Percentiles rank a stretch among this genome's conserved stretches.
phyloP scores from a whole-genome alignment of 345 rosid genomes.

The Acer negundo region DNA sequence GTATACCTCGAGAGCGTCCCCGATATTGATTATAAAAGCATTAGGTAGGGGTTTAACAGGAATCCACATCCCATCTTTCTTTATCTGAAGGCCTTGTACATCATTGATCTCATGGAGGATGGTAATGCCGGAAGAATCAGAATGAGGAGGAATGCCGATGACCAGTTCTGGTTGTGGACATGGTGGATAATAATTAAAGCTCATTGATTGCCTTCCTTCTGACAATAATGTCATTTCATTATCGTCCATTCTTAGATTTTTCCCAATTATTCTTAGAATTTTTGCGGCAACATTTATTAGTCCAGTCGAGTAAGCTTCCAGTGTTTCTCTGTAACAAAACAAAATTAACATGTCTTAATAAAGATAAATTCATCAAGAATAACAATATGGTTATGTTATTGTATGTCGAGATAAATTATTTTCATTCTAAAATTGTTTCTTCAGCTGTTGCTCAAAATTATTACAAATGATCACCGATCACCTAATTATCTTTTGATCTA shows the following conservation, averaged over 20 bases:
- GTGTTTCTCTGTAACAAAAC: constrained; percentile 21
- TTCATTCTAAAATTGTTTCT: no score
- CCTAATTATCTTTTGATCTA: no score
- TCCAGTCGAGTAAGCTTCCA: constrained; percentile 9
- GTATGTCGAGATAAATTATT: no score
- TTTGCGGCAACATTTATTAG: neutral
- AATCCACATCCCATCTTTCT: constrained; percentile 47
- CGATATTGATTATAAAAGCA: constrained; percentile 61
- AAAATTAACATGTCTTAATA: neutral
- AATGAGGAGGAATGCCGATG: constrained; percentile 50
- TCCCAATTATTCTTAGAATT: neutral
- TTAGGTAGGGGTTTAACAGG: constrained; percentile 49
- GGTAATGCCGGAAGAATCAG: constrained; percentile 50
- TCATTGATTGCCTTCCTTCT: constrained; percentile 40
- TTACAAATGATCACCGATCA: no score
- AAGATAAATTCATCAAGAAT: no score
- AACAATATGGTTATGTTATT: no score
- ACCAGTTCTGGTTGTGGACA: constrained; percentile 59
- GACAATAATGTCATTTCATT: constrained; percentile 21
- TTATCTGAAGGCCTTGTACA: constrained; percentile 61
- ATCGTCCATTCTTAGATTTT: constrained; percentile 8
- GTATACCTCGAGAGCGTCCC: constrained; percentile 38
- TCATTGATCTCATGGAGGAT: constrained; percentile 49
- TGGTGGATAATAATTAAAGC: constrained; percentile 65
- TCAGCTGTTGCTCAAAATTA: no score